Base-by-base conservation (phyloP, 2,329 filamentous ascomycete species). In the Hymenoscyphus occultus region DNA sequence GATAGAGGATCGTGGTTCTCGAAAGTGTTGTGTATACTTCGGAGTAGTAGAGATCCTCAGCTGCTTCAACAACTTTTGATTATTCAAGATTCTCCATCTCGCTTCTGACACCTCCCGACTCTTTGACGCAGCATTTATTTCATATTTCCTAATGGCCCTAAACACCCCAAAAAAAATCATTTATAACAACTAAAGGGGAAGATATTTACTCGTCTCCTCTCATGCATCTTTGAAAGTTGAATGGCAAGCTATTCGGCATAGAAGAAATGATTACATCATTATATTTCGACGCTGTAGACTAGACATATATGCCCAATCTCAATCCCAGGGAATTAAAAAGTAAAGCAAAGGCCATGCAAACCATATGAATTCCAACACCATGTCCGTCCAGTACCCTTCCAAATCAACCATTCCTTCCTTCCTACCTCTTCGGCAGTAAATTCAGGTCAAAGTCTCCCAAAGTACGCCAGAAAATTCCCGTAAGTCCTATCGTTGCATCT, bases 391-490 rank as follows among this genome's bases (percentile, higher is more conserved):
- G 35, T 35, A 35, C 35, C 35, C 35, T 35, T 4, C 35, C 35
- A n/a, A n/a, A 19, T 19, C 2, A n/a, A 51, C 45, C 45, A 51
- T 51, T 51, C 45, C 45, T 10, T 19, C 45, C 16, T 22, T 48
- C 14, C 35, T 35, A 51, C 45, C 7, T 51, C 45, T 19, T 9
- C 22, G 22, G 45, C 35, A 35, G 35, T 35, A 51, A 22, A 51
- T n/a, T 51, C 45, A 51, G 45, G 45, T 51, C 19, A 3, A 48
- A 51, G 45, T 51, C 45, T 51, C 45, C 45, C 45, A 51, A 51
- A 22, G 45, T 51, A 22, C 45, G 45, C 45, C 45, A 51, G 45
- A 51, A 51, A 48, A 51, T 22, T 7, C 9, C 35, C 35, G 2
- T 4, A 35, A 35, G 35, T 7, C 35, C 35, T 35, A 35, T 35